Conservation (phyloP, 352 stramenopile genomes). For the Lagenidium sp. region DNA sequence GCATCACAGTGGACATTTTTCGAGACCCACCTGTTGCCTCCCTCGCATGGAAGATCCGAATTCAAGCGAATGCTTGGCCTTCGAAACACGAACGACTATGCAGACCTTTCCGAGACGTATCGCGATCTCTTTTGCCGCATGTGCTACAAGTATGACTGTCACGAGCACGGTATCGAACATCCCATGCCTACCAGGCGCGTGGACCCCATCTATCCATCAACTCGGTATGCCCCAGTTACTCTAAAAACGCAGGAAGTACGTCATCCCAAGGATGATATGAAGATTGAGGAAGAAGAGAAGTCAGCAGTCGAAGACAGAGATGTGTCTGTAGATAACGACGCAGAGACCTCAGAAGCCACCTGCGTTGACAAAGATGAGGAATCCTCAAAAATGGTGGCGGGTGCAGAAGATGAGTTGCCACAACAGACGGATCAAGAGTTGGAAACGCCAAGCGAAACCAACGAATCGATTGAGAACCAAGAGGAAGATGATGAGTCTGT, state of each 20-base stretch:
- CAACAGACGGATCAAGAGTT: too few relatives aligned
- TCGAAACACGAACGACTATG: conserved; percentile 49
- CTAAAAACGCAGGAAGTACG: conserved; percentile 1
- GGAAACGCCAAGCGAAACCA: too few relatives aligned
- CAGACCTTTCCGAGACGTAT: conserved; percentile 76
- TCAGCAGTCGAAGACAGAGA: too few relatives aligned
- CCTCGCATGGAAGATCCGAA: conserved; percentile 2
- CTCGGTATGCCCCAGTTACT: conserved; percentile 29
- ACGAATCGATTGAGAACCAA: conserved; percentile 1
- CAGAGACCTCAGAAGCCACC: neutral
- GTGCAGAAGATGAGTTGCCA: too few relatives aligned
- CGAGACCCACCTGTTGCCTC: conserved; percentile 40
- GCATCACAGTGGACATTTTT: conserved; percentile 49
- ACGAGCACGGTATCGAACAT: conserved; percentile 83
- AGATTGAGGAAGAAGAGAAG: conserved; percentile 1
- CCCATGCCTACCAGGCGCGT: conserved; percentile 41
- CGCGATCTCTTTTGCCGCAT: conserved; percentile 88
- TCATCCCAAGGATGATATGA: neutral
- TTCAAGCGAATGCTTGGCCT: conserved; percentile 32
- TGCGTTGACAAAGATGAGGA: neutral
- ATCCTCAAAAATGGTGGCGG: too few relatives aligned
- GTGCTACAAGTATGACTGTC: conserved; percentile 92
- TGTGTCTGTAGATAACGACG: neutral
- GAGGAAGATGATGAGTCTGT: conserved; percentile 1
- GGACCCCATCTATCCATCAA: conserved; percentile 48